Evolutionary conservation across 306 rosid genomes (phyloP).

Genomic region (Cotoneaster glaucophyllus): DNA sequence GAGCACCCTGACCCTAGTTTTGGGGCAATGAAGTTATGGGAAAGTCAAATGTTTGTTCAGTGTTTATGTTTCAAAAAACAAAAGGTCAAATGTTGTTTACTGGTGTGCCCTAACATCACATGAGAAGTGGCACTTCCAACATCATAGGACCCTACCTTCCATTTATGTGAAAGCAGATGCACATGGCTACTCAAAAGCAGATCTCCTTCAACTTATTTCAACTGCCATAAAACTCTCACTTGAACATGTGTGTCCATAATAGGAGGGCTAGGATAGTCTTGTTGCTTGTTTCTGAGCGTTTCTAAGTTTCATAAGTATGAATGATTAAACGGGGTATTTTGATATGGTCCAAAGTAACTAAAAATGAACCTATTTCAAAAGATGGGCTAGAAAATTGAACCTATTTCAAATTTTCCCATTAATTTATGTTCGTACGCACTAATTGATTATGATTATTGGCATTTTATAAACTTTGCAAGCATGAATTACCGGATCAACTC

Average conservation of each 20-base stretch:
- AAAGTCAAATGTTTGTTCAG: background rate
- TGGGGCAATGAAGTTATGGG: background rate
- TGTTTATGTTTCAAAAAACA: background rate
- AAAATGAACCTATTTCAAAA: too few species aligned
- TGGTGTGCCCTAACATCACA: background rate
- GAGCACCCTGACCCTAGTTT: background rate
- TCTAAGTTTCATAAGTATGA: background rate
- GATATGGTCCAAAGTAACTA: too few species aligned
- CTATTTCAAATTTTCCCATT: too few species aligned
- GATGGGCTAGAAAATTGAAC: too few species aligned
- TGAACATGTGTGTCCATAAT: background rate
- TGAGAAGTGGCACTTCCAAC: background rate
- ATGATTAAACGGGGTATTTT: too few species aligned
- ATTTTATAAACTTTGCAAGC: background rate
- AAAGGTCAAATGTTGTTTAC: background rate
- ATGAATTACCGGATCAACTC: background rate
- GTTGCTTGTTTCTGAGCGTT: background rate
- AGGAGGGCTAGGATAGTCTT: background rate
- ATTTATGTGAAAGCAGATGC: conserved; percentile 11
- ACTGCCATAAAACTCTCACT: background rate
- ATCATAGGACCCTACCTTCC: conserved; percentile 21
- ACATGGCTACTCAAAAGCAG: conserved; percentile 23
- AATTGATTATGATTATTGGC: too few species aligned
- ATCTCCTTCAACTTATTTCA: conserved; percentile 5
- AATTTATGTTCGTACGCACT: too few species aligned